A percentile compares a stretch with the other conserved stretches of the same genome.
Conservation (phyloP, 2,329 filamentous ascomycete species). For the Juglanconis sp. region DNA sequence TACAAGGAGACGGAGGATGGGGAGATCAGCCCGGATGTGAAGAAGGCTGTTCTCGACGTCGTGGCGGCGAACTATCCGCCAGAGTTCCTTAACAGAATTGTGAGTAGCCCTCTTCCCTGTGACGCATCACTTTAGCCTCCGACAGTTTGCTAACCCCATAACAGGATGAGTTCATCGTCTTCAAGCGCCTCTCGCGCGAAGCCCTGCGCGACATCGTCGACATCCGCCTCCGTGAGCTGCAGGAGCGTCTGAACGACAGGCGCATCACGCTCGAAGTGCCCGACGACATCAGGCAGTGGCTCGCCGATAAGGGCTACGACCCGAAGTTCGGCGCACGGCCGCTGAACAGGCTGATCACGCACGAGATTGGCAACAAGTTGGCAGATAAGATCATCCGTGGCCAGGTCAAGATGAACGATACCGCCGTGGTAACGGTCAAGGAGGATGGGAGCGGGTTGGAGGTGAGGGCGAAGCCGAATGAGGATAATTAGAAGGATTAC, state of each 20-base stretch:
- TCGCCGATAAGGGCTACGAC: slow-evolving; percentile 86
- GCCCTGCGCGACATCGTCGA: slow-evolving; percentile 91
- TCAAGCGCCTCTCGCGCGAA: slow-evolving; percentile 75
- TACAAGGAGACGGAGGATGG: slow-evolving; percentile 62
- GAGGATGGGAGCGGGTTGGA: slow-evolving; percentile 58
- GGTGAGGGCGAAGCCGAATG: slow-evolving; percentile 31
- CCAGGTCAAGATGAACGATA: slow-evolving; percentile 71
- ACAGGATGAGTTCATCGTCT: slow-evolving; percentile 87
- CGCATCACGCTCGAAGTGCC: slow-evolving; percentile 74
- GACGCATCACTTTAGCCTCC: slow-evolving; percentile 59
- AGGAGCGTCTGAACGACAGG: slow-evolving; percentile 77
- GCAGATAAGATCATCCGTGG: slow-evolving; percentile 92
- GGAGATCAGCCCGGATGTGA: slow-evolving; percentile 70
- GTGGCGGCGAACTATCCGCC: slow-evolving; percentile 75
- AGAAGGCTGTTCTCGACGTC: slow-evolving; percentile 82
- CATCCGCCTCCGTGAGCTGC: slow-evolving; percentile 82
- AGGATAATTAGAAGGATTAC: not conserved
- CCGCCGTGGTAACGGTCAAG: slow-evolving; percentile 66
- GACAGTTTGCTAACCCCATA: not conserved
- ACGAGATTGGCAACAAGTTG: slow-evolving; percentile 81
- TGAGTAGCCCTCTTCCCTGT: slow-evolving; percentile 82
- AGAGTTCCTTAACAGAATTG: slow-evolving; percentile 84
- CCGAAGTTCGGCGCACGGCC: slow-evolving; percentile 88
- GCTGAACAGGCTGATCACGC: slow-evolving; percentile 84
- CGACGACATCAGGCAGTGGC: slow-evolving; percentile 74